These are phyloP conservation scores for Botrytis medusae DNA, from an alignment of 2,329 filamentous ascomycete genomes.

Conservation along the genomic window DNA sequence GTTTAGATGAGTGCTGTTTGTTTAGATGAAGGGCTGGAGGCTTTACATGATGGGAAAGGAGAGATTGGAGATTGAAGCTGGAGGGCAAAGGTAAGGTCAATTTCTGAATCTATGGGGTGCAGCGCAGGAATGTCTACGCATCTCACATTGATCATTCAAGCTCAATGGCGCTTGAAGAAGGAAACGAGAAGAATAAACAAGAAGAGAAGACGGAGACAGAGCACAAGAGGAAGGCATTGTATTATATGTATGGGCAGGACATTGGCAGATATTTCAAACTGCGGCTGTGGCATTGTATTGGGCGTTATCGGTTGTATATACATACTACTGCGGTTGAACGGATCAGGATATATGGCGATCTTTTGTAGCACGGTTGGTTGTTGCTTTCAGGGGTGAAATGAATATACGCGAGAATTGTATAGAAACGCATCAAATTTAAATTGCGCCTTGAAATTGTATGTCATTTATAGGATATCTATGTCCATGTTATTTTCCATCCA, in stretches of 20 bases:
- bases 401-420: slow-evolving; percentile 9
- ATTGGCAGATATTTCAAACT: slow-evolving; percentile 28
- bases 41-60: background rate
- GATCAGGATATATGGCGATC: background rate
- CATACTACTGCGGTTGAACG: background rate
- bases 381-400: background rate
- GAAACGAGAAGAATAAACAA: background rate
- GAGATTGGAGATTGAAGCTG: background rate
- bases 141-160: background rate
- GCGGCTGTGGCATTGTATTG: slow-evolving; percentile 34
- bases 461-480: slow-evolving; percentile 23
- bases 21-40: slow-evolving; percentile 26
- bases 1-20: slow-evolving; percentile 35
- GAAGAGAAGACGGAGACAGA: background rate
- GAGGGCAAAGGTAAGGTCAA: background rate
- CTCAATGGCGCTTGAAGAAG: background rate
- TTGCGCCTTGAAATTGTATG: background rate
- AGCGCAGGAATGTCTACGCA: background rate
- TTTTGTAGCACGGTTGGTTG: background rate
- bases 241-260: slow-evolving; percentile 26
- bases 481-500: slow-evolving; percentile 17
- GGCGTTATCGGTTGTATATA: slow-evolving; percentile 32
- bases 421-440: background rate
- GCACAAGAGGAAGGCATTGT: slow-evolving; percentile 25
- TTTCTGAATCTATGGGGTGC: background rate